Percentiles rank a stretch among this genome's conserved stretches.
Conservation (phyloP, 2,329 filamentous ascomycete genomes). For the Colletotrichum sp. region DNA sequence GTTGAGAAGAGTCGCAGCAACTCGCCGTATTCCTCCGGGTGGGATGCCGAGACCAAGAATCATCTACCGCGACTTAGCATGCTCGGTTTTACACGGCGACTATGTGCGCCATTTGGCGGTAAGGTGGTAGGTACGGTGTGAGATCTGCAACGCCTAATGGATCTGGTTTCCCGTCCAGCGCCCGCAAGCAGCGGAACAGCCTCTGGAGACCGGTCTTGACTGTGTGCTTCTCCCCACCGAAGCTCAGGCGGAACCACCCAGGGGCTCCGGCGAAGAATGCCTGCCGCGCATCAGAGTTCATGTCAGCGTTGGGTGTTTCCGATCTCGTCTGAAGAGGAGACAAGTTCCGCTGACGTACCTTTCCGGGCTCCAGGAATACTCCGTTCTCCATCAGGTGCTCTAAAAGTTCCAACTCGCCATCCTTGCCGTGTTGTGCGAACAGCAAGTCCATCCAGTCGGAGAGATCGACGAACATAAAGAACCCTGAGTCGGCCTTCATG, state of each 20-base stretch:
- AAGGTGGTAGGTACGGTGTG: background rate
- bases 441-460: background rate
- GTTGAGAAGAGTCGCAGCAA: background rate
- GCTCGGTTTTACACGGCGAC: background rate
- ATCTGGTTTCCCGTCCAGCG: background rate
- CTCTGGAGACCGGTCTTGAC: slow-evolving; percentile 3
- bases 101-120: background rate
- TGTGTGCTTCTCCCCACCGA: slow-evolving; percentile 1
- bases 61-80: background rate
- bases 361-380: slow-evolving; percentile 1
- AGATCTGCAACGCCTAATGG: background rate
- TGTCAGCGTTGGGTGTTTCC: background rate
- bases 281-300: background rate
- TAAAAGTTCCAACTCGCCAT: background rate
- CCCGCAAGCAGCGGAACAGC: background rate
- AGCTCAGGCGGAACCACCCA: slow-evolving; percentile 8
- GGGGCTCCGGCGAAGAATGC: background rate
- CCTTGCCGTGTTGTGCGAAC: background rate
- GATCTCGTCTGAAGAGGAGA: background rate
- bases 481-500: background rate
- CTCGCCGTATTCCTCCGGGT: background rate
- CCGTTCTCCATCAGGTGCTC: background rate
- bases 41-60: background rate
- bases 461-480: slow-evolving; percentile 7
- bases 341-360: background rate